Evolutionary conservation across 1,139 yeast species (phyloP).

Genomic region (Diutina scorzettiae): DNA sequence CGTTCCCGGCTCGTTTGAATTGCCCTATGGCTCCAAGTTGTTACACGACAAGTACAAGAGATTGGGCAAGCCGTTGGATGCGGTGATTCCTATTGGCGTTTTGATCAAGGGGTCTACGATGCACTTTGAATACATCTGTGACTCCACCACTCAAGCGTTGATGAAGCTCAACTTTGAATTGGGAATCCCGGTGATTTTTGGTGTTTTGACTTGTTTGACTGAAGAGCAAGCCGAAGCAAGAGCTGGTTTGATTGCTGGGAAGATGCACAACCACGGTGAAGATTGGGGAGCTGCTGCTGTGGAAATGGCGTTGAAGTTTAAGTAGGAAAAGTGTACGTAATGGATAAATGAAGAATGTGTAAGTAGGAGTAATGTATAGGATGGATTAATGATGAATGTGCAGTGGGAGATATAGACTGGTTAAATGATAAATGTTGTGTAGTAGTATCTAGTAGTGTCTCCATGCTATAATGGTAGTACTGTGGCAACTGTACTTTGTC

Average conservation of each 20-base stretch:
- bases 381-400: too few species aligned
- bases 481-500: too few species aligned
- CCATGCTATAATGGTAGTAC: too few species aligned
- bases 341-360: too few species aligned
- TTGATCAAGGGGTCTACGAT: slow-evolving; percentile 92
- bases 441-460: too few species aligned
- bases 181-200: slow-evolving; percentile 77
- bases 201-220: slow-evolving; percentile 84
- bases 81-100: slow-evolving; percentile 87
- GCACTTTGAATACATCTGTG: slow-evolving; percentile 97
- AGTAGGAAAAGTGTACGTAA: background rate
- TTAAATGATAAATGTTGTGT: too few species aligned
- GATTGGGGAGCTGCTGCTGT: slow-evolving; percentile 99
- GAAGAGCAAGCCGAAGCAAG: slow-evolving; percentile 90
- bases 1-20: slow-evolving; percentile 91
- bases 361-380: too few species aligned
- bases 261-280: slow-evolving; percentile 89
- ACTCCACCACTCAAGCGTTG: slow-evolving; percentile 73
- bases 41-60: slow-evolving; percentile 35
- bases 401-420: too few species aligned
- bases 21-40: slow-evolving; percentile 67
- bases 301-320: slow-evolving; percentile 66
- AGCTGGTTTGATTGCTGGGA: slow-evolving; percentile 72
- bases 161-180: slow-evolving; percentile 71
- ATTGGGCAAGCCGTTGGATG: slow-evolving; percentile 52